These are phyloP conservation scores for Phytopythium aichiense DNA, from an alignment of 352 stramenopile genomes.

Conservation along the genomic window DNA sequence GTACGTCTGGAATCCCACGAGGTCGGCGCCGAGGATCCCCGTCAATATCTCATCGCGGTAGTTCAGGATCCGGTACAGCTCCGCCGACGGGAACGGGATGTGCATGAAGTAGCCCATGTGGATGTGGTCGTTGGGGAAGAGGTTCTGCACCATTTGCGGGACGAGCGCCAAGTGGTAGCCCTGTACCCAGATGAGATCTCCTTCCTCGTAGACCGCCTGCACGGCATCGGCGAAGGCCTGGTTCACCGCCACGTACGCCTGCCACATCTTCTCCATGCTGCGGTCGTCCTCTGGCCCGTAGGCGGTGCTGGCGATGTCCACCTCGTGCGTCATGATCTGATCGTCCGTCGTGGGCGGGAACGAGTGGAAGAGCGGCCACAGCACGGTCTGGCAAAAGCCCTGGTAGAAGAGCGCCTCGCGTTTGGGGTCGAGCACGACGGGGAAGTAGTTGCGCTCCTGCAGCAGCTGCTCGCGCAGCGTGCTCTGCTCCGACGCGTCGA, in stretches of 20 bases:
- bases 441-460: constrained; percentile 87
- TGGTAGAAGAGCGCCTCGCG: constrained; percentile 87
- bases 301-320: constrained; percentile 22
- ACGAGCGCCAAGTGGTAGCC: constrained; percentile 90
- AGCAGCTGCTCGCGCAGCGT: constrained; percentile 84
- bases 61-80: constrained; percentile 88
- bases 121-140: constrained; percentile 90
- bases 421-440: constrained; percentile 87
- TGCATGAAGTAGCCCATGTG: constrained; percentile 88
- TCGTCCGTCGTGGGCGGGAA: constrained; percentile 76
- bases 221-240: constrained; percentile 85
- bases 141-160: constrained; percentile 84
- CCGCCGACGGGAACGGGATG: constrained; percentile 88
- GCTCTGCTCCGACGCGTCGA: constrained; percentile 77
- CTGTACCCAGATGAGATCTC: constrained; percentile 89
- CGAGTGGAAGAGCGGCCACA: constrained; percentile 91
- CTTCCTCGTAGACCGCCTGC: constrained; percentile 85
- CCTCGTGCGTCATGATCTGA: constrained; percentile 62
- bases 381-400: constrained; percentile 88
- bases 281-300: constrained; percentile 43
- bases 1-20: constrained; percentile 91
- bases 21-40: constrained; percentile 81
- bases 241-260: constrained; percentile 88
- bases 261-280: constrained; percentile 85
- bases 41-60: constrained; percentile 85